Evolutionary conservation across 805 yeast genomes (phyloP), one percentile per base, ranked within the genome.

Genomic region (Candida ficus): DNA sequence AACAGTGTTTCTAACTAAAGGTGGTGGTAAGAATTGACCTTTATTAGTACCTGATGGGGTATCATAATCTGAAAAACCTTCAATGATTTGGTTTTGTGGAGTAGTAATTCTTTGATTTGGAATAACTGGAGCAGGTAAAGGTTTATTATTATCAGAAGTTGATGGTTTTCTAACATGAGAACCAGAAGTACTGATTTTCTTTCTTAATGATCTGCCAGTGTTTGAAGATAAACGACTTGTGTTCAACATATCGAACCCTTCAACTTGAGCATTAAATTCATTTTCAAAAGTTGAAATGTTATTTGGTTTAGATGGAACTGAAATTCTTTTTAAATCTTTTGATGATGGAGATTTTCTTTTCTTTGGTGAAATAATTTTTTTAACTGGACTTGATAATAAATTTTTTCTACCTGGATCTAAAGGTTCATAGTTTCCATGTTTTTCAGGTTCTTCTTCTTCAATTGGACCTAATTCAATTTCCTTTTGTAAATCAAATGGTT

Each of bases 261-360:
- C 27, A 17, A 21, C 28, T 16, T 35, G 38, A 10, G 39, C 39
- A 13, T 23, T 17, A 6, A 38, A 33, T n/a, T 40, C 46, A 21
- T 39, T 47, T 37, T 48, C 52, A 25, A 42, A 49, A 7, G 33
- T 39, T n/a, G 46, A 29, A 17, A 50, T 45, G 29, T 49, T 48
- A 32, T 39, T 48, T 28, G 53, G 57, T 8, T 44, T 39, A 20
- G 51, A 46, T 33, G 58, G 58, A 36, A 39, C 38, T 4, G 58
- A 52, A 14, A 54, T 50, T 33, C 51, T 42, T 23, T 50, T 48
- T 39, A 48, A 31, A 26, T 45, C 50, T 18, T 39, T 37, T 10
- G 45, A 43, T 7, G 30, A 28, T 19, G 35, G 37, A 19, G 47
- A 37, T 17, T 25, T 32, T 33, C 35, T 42, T 19, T 30, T 38